These are phyloP conservation scores for Penicillium polonicum DNA, from an alignment of 2,329 filamentous ascomycete species.

Conservation along the genomic window DNA sequence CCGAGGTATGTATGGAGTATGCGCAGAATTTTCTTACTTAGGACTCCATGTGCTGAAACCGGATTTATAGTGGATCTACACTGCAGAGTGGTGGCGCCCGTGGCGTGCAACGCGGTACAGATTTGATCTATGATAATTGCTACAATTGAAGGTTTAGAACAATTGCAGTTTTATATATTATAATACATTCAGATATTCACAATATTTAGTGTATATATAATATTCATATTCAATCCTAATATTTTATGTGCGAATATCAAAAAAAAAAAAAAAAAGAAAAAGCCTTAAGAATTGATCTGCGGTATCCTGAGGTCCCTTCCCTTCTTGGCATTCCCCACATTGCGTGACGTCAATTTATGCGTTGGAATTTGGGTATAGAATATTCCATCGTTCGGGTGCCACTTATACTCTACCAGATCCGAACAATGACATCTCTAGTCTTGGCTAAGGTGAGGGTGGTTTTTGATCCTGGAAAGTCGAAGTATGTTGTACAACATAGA, in stretches of 20 bases:
- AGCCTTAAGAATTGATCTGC: background rate
- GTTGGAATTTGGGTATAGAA: background rate
- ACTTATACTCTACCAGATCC: background rate
- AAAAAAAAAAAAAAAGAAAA: too few relatives aligned
- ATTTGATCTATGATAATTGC: background rate
- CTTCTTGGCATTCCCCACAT: background rate
- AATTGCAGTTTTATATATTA: background rate
- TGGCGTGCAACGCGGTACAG: background rate
- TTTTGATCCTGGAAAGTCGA: background rate
- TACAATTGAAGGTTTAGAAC: background rate
- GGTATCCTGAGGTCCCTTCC: background rate
- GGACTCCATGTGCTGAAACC: constrained; percentile 3
- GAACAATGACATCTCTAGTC: background rate
- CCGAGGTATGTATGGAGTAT: background rate
- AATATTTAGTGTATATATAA: background rate
- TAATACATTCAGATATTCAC: background rate
- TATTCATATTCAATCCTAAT: too few relatives aligned
- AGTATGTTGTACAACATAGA: background rate
- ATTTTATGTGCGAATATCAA: background rate
- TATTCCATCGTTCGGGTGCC: background rate
- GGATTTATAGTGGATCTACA: constrained; percentile 11
- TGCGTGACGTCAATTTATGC: background rate
- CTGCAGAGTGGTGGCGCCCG: background rate
- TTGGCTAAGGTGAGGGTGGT: background rate
- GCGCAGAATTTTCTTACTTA: constrained; percentile 1